These are phyloP conservation scores for Dillenia turbinata DNA, from an alignment of 164 flowering plant species.

Conservation along the genomic window DNA sequence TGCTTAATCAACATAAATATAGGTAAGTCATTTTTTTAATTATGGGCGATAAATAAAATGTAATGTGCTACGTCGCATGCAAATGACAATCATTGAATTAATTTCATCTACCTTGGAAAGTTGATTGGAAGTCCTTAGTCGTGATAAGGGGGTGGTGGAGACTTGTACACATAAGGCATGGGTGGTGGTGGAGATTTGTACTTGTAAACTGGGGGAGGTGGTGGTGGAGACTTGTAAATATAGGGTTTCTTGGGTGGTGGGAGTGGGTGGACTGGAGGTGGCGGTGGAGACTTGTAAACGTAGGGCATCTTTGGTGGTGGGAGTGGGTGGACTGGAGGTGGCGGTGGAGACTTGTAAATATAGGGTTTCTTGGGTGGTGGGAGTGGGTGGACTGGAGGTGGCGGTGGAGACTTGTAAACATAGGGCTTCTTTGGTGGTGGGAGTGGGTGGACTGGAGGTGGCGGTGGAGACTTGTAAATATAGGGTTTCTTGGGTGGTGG, in stretches of 20 bases:
- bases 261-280: constrained; percentile 9
- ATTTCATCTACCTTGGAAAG: background rate
- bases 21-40: background rate
- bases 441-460: too few species aligned
- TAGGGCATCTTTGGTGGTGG: constrained; percentile 11
- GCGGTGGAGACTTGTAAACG: constrained; percentile 8
- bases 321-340: constrained; percentile 11
- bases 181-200: background rate
- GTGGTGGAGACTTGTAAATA: constrained; percentile 9
- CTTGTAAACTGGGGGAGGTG: background rate
- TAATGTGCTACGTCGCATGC: background rate
- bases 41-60: background rate
- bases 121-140: background rate
- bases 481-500: background rate
- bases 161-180: background rate
- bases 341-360: constrained; percentile 12
- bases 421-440: too few species aligned
- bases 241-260: constrained; percentile 11
- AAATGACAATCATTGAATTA: background rate
- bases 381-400: background rate
- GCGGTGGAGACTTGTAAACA: background rate
- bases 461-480: too few species aligned
- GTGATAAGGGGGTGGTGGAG: constrained; percentile 23
- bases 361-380: constrained; percentile 1
- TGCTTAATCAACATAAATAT: background rate